A percentile compares a stretch with the other conserved stretches of the same genome.
Evolutionary conservation across 164 flowering plant species (phyloP).

Genomic region (Annona cherimola): DNA sequence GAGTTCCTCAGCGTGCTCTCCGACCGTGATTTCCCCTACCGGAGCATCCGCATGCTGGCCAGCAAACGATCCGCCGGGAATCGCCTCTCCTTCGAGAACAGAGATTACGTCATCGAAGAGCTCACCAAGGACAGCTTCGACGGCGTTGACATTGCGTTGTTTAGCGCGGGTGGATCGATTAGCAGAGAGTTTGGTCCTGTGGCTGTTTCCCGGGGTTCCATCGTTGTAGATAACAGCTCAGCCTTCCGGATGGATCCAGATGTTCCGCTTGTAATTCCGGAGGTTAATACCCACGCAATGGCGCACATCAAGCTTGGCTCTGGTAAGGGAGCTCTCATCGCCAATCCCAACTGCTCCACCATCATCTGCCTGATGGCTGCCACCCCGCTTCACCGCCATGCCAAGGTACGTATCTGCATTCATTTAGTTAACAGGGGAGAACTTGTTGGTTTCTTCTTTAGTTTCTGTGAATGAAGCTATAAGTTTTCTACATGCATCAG

Average conservation of each 20-base stretch:
- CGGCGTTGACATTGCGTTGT: constrained; percentile 84
- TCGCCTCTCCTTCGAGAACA: constrained; percentile 41
- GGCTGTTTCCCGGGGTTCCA: constrained; percentile 60
- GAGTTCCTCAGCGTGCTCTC: constrained; percentile 89
- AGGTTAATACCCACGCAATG: constrained; percentile 95
- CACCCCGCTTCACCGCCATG: constrained; percentile 89
- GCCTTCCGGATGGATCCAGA: constrained; percentile 88
- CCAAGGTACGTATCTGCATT: constrained; percentile 47
- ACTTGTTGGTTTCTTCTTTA: neutral
- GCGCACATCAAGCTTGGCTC: constrained; percentile 50
- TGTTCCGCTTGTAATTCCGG: constrained; percentile 90
- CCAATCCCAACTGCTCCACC: constrained; percentile 98
- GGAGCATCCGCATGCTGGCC: constrained; percentile 83
- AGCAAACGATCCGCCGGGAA: constrained; percentile 89
- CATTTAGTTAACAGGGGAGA: too few species aligned
- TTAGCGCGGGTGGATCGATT: constrained; percentile 94
- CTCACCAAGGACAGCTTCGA: constrained; percentile 66
- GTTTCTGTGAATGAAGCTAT: too few species aligned
- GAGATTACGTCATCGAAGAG: constrained; percentile 66
- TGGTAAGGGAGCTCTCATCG: constrained; percentile 83
- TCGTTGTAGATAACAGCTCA: constrained; percentile 95
- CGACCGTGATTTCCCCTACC: constrained; percentile 80
- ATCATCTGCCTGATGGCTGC: constrained; percentile 97
- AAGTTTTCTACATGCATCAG: too few species aligned
- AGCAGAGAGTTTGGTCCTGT: constrained; percentile 85